Evolutionary conservation across 352 stramenopile species (phyloP).

Genomic region (Phytophthora vignae): DNA sequence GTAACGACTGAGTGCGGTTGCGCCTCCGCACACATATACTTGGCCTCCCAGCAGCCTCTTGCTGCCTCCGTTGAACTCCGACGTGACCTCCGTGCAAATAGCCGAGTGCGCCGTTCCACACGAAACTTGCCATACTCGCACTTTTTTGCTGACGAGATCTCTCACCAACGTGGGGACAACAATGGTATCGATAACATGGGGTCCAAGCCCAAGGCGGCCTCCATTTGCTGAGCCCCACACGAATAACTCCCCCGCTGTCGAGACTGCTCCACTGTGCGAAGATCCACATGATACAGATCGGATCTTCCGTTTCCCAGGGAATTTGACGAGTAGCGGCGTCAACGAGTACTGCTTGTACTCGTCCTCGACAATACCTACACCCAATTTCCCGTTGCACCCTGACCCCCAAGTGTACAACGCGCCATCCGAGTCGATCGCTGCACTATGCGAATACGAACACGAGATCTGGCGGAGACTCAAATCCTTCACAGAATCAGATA

Average conservation of each 20-base stretch:
- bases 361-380: conserved; percentile 84
- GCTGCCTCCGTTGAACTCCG: conserved; percentile 59
- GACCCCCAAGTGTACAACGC: conserved; percentile 92
- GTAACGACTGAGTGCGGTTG: conserved; percentile 81
- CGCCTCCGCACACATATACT: conserved; percentile 90
- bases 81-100: conserved; percentile 75
- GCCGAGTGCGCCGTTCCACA: conserved; percentile 86
- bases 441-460: conserved; percentile 90
- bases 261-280: conserved; percentile 81
- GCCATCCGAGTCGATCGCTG: conserved; percentile 78
- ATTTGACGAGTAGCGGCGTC: conserved; percentile 73
- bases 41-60: conserved; percentile 80
- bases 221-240: conserved; percentile 94
- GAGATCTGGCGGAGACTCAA: conserved; percentile 58
- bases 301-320: conserved; percentile 67
- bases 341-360: conserved; percentile 85
- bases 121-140: conserved; percentile 82
- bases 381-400: conserved; percentile 82
- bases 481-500: conserved; percentile 24
- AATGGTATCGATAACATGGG: conserved; percentile 64
- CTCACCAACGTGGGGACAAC: conserved; percentile 88
- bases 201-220: conserved; percentile 90
- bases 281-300: conserved; percentile 90
- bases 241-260: conserved; percentile 75
- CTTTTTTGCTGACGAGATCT: conserved; percentile 58